Evolutionary conservation across 495 filamentous ascomycete species (phyloP).

Genomic region (Chaetomidium leptoderma): DNA sequence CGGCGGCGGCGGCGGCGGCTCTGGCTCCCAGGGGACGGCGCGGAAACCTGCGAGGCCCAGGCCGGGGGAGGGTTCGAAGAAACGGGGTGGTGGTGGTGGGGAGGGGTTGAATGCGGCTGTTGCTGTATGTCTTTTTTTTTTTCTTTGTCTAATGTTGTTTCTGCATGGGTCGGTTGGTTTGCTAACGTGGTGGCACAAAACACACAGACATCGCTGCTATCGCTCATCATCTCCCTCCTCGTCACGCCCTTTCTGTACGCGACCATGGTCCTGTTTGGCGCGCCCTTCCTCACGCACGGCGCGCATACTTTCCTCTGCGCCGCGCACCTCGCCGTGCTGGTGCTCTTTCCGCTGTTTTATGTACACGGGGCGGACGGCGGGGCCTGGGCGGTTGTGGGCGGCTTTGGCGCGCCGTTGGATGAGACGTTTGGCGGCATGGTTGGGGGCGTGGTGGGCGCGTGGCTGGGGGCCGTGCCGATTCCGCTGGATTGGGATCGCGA

Average conservation of each 20-base stretch:
- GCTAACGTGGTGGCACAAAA: too few relatives aligned
- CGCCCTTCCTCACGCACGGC: constrained; percentile 79
- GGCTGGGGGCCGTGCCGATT: constrained; percentile 85
- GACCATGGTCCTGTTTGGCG: constrained; percentile 80
- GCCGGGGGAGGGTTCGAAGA: constrained; percentile 42
- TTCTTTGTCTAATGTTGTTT: constrained; percentile 7
- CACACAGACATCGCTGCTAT: constrained; percentile 60
- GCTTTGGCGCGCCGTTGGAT: constrained; percentile 55
- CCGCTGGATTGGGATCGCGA: constrained; percentile 92
- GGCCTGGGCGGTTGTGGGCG: constrained; percentile 69
- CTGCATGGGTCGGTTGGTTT: too few relatives aligned
- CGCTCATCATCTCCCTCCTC: constrained; percentile 54
- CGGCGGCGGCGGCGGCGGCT: constrained; percentile 17
- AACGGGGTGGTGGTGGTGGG: constrained; percentile 27
- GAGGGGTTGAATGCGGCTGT: constrained; percentile 29
- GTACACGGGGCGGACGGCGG: constrained; percentile 69
- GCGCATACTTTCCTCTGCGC: constrained; percentile 73
- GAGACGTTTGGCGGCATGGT: constrained; percentile 64
- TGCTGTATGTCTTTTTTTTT: constrained; percentile 30
- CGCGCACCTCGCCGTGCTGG: constrained; percentile 73
- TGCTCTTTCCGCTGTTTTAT: constrained; percentile 72
- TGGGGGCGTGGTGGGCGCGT: constrained; percentile 61
- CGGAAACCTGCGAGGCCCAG: constrained; percentile 37
- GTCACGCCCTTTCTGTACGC: constrained; percentile 58
- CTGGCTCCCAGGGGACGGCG: too few relatives aligned